Evolutionary conservation across 2,329 filamentous ascomycete species (phyloP).

Genomic region (Neofusicoccum sp.): DNA sequence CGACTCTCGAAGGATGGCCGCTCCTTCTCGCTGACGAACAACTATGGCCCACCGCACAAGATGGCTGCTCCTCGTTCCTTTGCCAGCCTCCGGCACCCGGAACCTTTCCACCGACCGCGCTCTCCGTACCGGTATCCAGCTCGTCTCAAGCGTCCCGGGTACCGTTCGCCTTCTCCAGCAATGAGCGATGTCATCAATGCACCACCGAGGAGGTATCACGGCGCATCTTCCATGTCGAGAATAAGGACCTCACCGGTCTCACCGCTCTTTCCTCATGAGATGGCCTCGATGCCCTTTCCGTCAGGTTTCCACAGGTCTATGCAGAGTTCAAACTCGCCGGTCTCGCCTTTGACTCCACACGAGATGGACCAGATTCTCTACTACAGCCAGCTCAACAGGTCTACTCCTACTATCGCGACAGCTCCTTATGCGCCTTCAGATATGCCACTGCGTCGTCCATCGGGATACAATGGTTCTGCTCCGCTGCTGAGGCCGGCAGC

Average conservation of each 20-base stretch:
- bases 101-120: slow-evolving; percentile 36
- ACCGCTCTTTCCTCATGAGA: slow-evolving; percentile 8
- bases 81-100: slow-evolving; percentile 48
- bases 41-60: slow-evolving; percentile 35
- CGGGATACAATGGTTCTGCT: slow-evolving; percentile 29
- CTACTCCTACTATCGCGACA: neutral
- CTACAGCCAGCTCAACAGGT: slow-evolving; percentile 14
- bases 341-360: slow-evolving; percentile 3
- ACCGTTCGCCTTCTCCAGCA: slow-evolving; percentile 47
- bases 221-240: slow-evolving; percentile 28
- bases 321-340: neutral
- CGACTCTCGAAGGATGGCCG: slow-evolving; percentile 41
- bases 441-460: slow-evolving; percentile 25
- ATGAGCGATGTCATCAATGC: slow-evolving; percentile 42
- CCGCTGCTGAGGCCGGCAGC: slow-evolving; percentile 27
- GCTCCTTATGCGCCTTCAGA: neutral
- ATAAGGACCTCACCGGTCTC: slow-evolving; percentile 24
- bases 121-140: slow-evolving; percentile 48
- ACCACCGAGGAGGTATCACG: slow-evolving; percentile 27
- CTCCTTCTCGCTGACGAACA: slow-evolving; percentile 46
- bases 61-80: slow-evolving; percentile 48
- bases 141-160: slow-evolving; percentile 44
- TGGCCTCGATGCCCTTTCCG: slow-evolving; percentile 6
- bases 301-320: slow-evolving; percentile 1
- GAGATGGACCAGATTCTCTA: slow-evolving; percentile 17